These are phyloP conservation scores for Calonectria henricotiae DNA, from an alignment of 2,329 filamentous ascomycete genomes.

Conservation along the genomic window DNA sequence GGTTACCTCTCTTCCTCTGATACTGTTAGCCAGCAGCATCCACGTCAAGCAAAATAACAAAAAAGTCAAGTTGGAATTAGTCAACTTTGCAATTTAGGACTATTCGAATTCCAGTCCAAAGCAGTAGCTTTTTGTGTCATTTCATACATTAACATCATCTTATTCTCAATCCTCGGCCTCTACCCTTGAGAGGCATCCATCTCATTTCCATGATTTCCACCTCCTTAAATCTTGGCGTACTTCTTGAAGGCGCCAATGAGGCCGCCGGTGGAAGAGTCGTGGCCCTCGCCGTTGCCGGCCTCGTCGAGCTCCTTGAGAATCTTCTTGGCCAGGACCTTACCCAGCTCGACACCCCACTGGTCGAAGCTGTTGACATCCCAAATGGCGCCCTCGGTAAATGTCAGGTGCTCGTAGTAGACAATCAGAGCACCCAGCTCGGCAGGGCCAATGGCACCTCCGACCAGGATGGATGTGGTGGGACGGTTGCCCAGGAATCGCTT, in stretches of 20 bases:
- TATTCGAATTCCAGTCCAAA: slow-evolving; percentile 15
- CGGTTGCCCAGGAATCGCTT: slow-evolving; percentile 99
- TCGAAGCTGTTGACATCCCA: slow-evolving; percentile 99
- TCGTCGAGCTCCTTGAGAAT: slow-evolving; percentile 89
- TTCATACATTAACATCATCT: slow-evolving; percentile 38
- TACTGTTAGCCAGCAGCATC: not conserved
- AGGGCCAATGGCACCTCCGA: slow-evolving; percentile 92
- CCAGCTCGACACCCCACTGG: slow-evolving; percentile 99
- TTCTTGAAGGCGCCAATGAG: slow-evolving; percentile 95
- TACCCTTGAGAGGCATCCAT: not conserved
- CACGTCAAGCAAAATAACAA: not conserved
- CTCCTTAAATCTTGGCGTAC: slow-evolving; percentile 68
- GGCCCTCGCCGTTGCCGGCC: slow-evolving; percentile 78
- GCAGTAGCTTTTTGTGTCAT: slow-evolving; percentile 30
- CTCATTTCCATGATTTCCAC: slow-evolving; percentile 31
- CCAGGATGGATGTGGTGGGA: slow-evolving; percentile 94
- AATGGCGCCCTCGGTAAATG: slow-evolving; percentile 96
- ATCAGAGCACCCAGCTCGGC: slow-evolving; percentile 95
- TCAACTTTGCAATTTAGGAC: slow-evolving; percentile 28
- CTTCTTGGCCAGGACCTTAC: slow-evolving; percentile 96
- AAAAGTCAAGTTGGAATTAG: not conserved
- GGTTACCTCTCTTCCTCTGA: not conserved
- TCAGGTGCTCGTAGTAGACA: slow-evolving; percentile 98
- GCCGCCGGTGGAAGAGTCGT: slow-evolving; percentile 91
- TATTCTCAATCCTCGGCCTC: not conserved